Evolutionary conservation across 805 yeast species (phyloP).

Genomic region (Candida ortonii): DNA sequence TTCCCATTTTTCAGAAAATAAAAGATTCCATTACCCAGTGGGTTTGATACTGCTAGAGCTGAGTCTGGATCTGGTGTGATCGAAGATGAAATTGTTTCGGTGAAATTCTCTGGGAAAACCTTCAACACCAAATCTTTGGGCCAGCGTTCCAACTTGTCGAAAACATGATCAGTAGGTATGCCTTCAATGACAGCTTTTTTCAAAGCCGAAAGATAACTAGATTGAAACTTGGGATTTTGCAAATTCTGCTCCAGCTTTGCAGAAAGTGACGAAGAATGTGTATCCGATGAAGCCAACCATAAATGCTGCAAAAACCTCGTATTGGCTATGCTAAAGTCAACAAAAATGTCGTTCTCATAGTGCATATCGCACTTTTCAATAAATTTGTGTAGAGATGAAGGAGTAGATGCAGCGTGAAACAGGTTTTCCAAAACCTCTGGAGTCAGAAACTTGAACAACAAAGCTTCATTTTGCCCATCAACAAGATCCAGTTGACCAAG

Average conservation of each 20-base stretch:
- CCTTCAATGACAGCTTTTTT: slow-evolving; percentile 4
- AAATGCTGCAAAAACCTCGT: slow-evolving; percentile 18
- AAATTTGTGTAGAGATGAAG: slow-evolving; percentile 17
- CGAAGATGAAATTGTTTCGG: background rate
- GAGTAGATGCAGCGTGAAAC: slow-evolving; percentile 28
- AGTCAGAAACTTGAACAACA: slow-evolving; percentile 34
- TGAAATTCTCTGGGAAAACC: slow-evolving; percentile 9
- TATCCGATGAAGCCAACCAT: slow-evolving; percentile 6
- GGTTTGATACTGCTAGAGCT: slow-evolving; percentile 21
- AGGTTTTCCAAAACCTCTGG: slow-evolving; percentile 34
- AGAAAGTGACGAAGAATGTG: slow-evolving; percentile 10
- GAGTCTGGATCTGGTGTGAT: slow-evolving; percentile 13
- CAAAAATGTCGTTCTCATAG: slow-evolving; percentile 21
- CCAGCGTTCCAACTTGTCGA: slow-evolving; percentile 5
- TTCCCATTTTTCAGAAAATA: slow-evolving; percentile 8
- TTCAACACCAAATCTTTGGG: slow-evolving; percentile 3
- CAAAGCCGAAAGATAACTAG: slow-evolving; percentile 14
- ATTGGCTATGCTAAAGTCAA: slow-evolving; percentile 14
- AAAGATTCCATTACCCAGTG: slow-evolving; percentile 22
- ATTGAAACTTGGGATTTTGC: slow-evolving; percentile 11
- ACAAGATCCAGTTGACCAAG: slow-evolving; percentile 8
- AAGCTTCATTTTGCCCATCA: slow-evolving; percentile 6
- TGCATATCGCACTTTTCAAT: slow-evolving; percentile 23
- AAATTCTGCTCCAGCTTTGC: slow-evolving; percentile 23
- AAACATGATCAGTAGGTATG: background rate